These are phyloP conservation scores for Dryadomyces quercus-mongolicae DNA, from an alignment of 2,329 filamentous ascomycete species.

Conservation along the genomic window DNA sequence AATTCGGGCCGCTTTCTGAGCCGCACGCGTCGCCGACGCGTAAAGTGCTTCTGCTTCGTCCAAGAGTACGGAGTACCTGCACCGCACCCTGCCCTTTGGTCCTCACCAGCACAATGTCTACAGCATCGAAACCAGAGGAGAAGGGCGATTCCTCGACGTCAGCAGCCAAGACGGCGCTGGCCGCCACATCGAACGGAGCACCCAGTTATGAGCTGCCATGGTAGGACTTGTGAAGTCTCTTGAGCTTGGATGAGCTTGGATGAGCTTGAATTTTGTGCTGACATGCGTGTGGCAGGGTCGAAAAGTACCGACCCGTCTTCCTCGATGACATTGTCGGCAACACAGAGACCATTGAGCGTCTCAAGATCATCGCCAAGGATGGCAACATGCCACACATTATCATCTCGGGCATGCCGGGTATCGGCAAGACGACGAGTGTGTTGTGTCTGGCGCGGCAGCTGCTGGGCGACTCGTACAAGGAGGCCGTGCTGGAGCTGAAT, in stretches of 20 bases:
- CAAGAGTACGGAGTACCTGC: background rate
- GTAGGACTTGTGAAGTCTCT: conserved; percentile 31
- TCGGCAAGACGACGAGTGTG: conserved; percentile 95
- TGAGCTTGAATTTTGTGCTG: background rate
- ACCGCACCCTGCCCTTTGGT: too few relatives aligned
- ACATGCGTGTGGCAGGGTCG: conserved; percentile 53
- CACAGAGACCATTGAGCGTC: conserved; percentile 88
- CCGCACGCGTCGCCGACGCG: conserved; percentile 2
- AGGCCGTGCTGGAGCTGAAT: conserved; percentile 92
- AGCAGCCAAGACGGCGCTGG: conserved; percentile 41
- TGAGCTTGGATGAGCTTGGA: too few relatives aligned
- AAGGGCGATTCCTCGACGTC: conserved; percentile 50
- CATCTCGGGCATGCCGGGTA: conserved; percentile 98
- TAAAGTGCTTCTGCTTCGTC: background rate
- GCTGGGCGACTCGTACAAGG: conserved; percentile 88
- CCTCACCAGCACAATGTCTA: conserved; percentile 26
- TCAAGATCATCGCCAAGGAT: conserved; percentile 97
- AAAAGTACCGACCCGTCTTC: conserved; percentile 92
- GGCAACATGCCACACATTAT: conserved; percentile 99
- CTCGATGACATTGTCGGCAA: conserved; percentile 97
- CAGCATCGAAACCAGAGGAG: conserved; percentile 34
- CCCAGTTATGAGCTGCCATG: conserved; percentile 67
- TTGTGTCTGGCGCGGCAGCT: conserved; percentile 86
- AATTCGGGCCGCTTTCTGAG: background rate
- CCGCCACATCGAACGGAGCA: conserved; percentile 35